Conservation (phyloP, 352 stramenopile genomes). For the Globisporangium middletonii region DNA sequence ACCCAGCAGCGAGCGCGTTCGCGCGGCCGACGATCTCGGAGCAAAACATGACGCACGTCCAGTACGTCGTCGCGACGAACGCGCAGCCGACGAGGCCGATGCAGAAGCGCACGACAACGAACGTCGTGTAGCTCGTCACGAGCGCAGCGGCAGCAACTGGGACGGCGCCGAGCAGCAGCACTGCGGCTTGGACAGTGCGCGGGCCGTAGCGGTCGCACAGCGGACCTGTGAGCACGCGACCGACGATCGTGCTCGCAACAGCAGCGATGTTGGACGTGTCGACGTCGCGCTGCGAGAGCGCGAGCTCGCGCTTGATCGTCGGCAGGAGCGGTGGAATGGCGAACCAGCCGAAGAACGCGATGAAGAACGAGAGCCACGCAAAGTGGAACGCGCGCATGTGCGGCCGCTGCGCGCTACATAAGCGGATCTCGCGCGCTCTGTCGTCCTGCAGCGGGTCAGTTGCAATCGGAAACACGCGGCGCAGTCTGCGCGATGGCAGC, state of each 20-base stretch:
- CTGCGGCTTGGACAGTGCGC: slow-evolving; percentile 64
- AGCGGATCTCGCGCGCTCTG: slow-evolving; percentile 48
- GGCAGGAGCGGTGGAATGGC: slow-evolving; percentile 90
- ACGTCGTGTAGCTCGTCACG: slow-evolving; percentile 61
- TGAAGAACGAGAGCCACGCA: slow-evolving; percentile 92
- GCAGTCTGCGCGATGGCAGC: background rate
- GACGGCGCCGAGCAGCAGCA: slow-evolving; percentile 80
- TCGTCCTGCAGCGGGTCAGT: slow-evolving; percentile 24
- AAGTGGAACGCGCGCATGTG: slow-evolving; percentile 94
- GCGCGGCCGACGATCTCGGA: slow-evolving; percentile 90
- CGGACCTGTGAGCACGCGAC: slow-evolving; percentile 86
- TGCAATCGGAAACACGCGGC: slow-evolving; percentile 8
- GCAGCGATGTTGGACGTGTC: slow-evolving; percentile 88
- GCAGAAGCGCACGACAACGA: slow-evolving; percentile 89
- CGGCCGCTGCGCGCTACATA: slow-evolving; percentile 56
- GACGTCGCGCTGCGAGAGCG: slow-evolving; percentile 82
- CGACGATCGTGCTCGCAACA: slow-evolving; percentile 87
- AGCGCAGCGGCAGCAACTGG: slow-evolving; percentile 81
- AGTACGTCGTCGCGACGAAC: slow-evolving; percentile 93
- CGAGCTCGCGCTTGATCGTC: slow-evolving; percentile 86
- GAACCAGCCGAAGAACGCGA: slow-evolving; percentile 95
- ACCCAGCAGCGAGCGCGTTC: slow-evolving; percentile 90
- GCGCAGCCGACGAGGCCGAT: slow-evolving; percentile 91
- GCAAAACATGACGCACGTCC: slow-evolving; percentile 91
- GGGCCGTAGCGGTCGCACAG: slow-evolving; percentile 91